These are phyloP conservation scores for Raphanus hybrid DNA, from an alignment of 441 rosid genomes.

Conservation along the genomic window DNA sequence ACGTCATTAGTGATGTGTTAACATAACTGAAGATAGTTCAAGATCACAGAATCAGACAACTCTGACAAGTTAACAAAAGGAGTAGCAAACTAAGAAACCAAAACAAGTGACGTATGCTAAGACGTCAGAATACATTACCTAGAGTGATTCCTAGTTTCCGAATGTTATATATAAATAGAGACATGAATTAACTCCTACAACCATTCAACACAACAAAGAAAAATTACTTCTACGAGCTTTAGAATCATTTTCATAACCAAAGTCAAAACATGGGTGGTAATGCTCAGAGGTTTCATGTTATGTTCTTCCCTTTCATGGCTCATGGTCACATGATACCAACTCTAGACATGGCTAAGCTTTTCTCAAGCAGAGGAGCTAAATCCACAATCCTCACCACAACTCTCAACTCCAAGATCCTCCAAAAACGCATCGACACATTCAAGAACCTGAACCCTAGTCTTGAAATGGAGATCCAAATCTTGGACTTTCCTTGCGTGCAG, in stretches of 20 bases:
- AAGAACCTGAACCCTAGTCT: conserved; percentile 33
- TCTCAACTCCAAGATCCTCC: conserved; percentile 40
- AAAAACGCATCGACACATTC: conserved; percentile 40
- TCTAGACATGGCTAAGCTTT: conserved; percentile 52
- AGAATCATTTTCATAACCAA: neutral
- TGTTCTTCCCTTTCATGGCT: conserved; percentile 62
- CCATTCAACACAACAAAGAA: conserved; percentile 10
- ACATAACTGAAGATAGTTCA: neutral
- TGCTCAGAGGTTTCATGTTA: conserved; percentile 41
- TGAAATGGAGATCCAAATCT: conserved; percentile 38
- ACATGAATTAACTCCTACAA: neutral
- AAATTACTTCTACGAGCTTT: neutral
- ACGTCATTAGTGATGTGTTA: conserved; percentile 2
- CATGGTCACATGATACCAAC: conserved; percentile 57
- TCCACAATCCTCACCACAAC: conserved; percentile 56
- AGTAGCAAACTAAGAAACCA: conserved; percentile 15
- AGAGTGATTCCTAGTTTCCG: neutral
- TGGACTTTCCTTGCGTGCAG: conserved; percentile 50
- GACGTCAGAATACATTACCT: conserved; percentile 17
- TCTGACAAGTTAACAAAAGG: neutral
- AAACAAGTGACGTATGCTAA: conserved; percentile 32
- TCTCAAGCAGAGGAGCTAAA: conserved; percentile 43
- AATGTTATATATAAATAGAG: neutral
- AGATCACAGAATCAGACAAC: neutral
- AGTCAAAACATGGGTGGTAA: conserved; percentile 25